Conservation (phyloP, 371 early-diverging fungal species). For the Actinomortierella ambigua region DNA sequence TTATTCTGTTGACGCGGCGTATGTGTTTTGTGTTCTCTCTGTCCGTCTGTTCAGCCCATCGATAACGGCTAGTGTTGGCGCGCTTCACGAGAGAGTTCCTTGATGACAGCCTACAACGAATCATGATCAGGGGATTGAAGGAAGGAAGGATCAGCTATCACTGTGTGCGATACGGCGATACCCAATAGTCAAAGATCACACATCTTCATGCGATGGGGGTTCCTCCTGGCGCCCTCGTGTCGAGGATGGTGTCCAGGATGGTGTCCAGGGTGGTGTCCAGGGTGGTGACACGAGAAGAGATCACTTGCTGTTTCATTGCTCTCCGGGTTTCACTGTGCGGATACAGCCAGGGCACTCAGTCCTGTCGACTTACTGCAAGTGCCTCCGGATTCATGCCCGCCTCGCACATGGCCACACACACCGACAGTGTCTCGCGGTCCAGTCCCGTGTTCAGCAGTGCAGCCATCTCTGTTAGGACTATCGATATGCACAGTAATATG, state of each 20-base stretch:
- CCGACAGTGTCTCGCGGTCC: constrained; percentile 71
- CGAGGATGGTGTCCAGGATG: no score
- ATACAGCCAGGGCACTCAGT: no score
- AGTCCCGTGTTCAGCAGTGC: constrained; percentile 73
- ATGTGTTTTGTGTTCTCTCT: no score
- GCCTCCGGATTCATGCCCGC: constrained; percentile 86
- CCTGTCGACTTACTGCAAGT: constrained; percentile 60
- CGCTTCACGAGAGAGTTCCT: constrained; percentile 65
- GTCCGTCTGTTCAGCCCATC: no score
- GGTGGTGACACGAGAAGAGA: no score
- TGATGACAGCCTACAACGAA: constrained; percentile 58
- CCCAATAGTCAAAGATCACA: neutral
- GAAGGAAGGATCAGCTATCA: no score
- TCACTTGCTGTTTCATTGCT: no score
- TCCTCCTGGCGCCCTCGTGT: no score
- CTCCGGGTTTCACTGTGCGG: no score
- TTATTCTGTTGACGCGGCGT: no score
- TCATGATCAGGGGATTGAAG: neutral
- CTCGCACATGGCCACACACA: constrained; percentile 76
- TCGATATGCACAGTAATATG: neutral
- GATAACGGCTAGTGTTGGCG: neutral
- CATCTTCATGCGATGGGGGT: no score
- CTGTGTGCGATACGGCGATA: neutral
- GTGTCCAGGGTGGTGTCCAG: no score
- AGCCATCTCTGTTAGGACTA: constrained; percentile 71